phyloP scores from a whole-genome alignment of 192 early-diverging fungal genomes.

The Kappamyces sp. region DNA sequence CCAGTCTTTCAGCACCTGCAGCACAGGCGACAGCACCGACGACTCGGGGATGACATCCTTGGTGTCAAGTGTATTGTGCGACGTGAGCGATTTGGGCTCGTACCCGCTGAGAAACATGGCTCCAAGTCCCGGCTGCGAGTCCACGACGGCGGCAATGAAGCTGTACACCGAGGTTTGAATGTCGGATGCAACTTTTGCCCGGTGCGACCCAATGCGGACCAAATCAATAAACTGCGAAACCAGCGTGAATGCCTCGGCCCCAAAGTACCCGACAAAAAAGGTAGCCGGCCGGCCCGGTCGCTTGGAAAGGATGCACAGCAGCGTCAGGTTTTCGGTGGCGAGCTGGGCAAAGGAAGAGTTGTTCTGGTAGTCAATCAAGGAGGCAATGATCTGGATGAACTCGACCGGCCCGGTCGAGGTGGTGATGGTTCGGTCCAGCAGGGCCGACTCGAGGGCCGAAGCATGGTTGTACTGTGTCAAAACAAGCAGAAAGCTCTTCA shows the following conservation, averaged over 20 bases:
- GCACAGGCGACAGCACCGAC: slow-evolving; percentile 12
- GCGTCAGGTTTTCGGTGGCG: slow-evolving; percentile 32
- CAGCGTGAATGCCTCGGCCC: slow-evolving; percentile 24
- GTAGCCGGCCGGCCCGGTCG: slow-evolving; percentile 41
- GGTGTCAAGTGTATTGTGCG: neutral
- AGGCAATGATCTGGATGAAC: slow-evolving; percentile 40
- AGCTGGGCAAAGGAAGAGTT: slow-evolving; percentile 24
- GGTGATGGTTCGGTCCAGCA: slow-evolving; percentile 34
- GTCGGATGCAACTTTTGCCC: slow-evolving; percentile 11
- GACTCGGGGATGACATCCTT: neutral
- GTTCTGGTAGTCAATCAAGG: slow-evolving; percentile 38
- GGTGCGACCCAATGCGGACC: slow-evolving; percentile 4
- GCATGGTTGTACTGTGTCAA: slow-evolving; percentile 8
- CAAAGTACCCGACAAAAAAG: slow-evolving; percentile 48
- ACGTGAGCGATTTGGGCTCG: slow-evolving; percentile 7
- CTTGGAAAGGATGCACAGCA: slow-evolving; percentile 35
- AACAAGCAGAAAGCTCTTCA: slow-evolving; percentile 29
- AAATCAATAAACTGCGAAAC: slow-evolving; percentile 28
- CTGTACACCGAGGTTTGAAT: slow-evolving; percentile 32
- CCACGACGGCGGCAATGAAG: slow-evolving; percentile 30
- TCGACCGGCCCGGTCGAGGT: slow-evolving; percentile 20
- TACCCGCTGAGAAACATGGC: slow-evolving; percentile 31
- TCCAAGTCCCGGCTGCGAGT: slow-evolving; percentile 41
- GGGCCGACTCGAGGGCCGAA: slow-evolving; percentile 33
- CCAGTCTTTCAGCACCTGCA: slow-evolving; percentile 19